A percentile compares a stretch with the other conserved stretches of the same genome.
Conservation (phyloP, 2,329 filamentous ascomycete species). For the Fusarium mundagurra region DNA sequence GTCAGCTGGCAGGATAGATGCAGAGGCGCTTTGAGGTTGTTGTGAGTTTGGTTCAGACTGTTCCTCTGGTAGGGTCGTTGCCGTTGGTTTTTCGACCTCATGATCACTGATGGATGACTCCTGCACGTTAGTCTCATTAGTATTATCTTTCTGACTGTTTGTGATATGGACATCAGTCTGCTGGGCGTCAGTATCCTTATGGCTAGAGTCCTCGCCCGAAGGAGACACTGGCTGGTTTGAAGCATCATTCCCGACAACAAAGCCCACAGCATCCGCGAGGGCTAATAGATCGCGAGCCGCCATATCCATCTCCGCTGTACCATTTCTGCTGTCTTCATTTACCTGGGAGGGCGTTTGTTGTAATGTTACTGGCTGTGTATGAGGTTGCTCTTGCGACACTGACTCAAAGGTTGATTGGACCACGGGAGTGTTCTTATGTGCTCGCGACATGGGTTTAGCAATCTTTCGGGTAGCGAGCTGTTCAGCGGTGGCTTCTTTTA, state of each 20-base stretch:
- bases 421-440: neutral
- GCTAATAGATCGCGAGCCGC: neutral
- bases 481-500: slow-evolving; percentile 2
- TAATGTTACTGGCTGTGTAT: neutral
- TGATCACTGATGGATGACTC: neutral
- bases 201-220: neutral
- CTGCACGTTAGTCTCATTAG: neutral
- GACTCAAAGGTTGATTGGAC: neutral
- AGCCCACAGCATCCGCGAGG: neutral
- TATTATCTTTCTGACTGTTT: neutral
- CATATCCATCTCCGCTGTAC: neutral
- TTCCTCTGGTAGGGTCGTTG: neutral
- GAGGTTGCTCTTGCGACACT: neutral
- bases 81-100: neutral
- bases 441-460: slow-evolving; percentile 1
- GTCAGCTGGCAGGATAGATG: neutral
- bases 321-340: neutral
- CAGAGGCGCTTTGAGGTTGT: neutral
- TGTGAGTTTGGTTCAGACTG: neutral
- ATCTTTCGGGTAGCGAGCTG: slow-evolving; percentile 7
- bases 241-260: neutral
- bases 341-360: neutral
- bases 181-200: neutral
- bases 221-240: neutral
- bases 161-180: neutral